These are phyloP conservation scores for Claviceps cyperi DNA, from an alignment of 2,329 filamentous ascomycete genomes.

Conservation along the genomic window DNA sequence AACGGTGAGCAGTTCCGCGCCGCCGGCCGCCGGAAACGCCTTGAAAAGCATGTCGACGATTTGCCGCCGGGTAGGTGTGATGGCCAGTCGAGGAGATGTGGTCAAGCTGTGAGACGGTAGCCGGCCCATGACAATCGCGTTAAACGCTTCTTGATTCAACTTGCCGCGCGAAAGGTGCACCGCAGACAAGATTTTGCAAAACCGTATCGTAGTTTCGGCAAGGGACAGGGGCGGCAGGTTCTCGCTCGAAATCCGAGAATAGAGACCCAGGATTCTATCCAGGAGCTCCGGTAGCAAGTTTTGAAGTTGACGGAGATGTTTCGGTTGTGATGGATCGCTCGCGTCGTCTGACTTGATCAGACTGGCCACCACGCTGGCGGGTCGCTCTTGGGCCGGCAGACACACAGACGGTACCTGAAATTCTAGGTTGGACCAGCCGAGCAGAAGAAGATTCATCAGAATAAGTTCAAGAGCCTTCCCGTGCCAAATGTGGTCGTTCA, in stretches of 20 bases:
- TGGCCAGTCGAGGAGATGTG: conserved; percentile 39
- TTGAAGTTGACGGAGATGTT: conserved; percentile 39
- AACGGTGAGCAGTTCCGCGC: conserved; percentile 52
- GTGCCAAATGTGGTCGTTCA: conserved; percentile 93
- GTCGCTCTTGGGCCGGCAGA: conserved; percentile 32
- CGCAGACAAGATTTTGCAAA: conserved; percentile 53
- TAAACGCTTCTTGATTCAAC: conserved; percentile 44
- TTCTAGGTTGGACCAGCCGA: conserved; percentile 71
- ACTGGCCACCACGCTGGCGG: conserved; percentile 20
- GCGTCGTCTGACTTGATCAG: conserved; percentile 14
- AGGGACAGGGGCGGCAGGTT: conserved; percentile 55
- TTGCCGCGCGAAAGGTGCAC: conserved; percentile 51
- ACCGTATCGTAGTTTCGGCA: conserved; percentile 59
- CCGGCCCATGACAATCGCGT: conserved; percentile 50
- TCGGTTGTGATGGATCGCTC: conserved; percentile 31
- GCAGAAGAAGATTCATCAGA: conserved; percentile 64
- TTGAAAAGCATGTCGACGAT: conserved; percentile 53
- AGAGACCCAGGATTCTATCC: conserved; percentile 60
- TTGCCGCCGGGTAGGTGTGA: conserved; percentile 43
- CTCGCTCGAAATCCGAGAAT: conserved; percentile 56
- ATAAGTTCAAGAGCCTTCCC: conserved; percentile 88
- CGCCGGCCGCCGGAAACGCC: conserved; percentile 52
- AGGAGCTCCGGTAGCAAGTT: conserved; percentile 55
- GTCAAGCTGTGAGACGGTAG: conserved; percentile 35
- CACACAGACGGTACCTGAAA: conserved; percentile 58